Percentiles rank a stretch among this genome's conserved stretches.
phyloP scores from a whole-genome alignment of 225 moss, liverwort and hornwort genomes.

The Thuidium tamariscinum region DNA sequence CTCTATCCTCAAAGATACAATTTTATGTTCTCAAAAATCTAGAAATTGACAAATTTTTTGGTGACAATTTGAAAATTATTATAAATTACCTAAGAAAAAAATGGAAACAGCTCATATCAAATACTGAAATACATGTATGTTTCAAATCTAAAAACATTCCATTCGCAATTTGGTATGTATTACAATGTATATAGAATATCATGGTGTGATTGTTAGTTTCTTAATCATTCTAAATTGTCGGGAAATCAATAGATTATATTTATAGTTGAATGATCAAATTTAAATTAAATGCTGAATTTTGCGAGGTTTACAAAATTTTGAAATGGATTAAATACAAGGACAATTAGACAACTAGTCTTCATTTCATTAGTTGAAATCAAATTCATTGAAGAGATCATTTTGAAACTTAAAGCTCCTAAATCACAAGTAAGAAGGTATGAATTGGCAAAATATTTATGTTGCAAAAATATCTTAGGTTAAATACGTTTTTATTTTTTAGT shows the following conservation, averaged over 20 bases:
- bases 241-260: accelerated
- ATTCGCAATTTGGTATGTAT: background rate
- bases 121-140: no score
- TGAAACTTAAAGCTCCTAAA: background rate
- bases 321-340: background rate
- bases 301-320: background rate
- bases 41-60: background rate
- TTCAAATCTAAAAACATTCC: background rate
- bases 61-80: background rate
- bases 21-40: accelerated
- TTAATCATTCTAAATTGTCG: background rate
- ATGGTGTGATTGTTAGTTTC: no score
- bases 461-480: background rate
- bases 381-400: background rate
- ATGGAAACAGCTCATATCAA: background rate
- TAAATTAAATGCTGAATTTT: background rate
- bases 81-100: background rate
- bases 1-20: no score
- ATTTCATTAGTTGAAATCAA: background rate
- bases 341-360: accelerated
- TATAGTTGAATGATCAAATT: background rate
- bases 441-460: no score
- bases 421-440: background rate
- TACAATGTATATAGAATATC: background rate
- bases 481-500: background rate